Percentiles rank a stretch among this genome's conserved stretches.
phyloP scores from a whole-genome alignment of 2,329 filamentous ascomycete genomes.

The Coniochaeta ligniaria region DNA sequence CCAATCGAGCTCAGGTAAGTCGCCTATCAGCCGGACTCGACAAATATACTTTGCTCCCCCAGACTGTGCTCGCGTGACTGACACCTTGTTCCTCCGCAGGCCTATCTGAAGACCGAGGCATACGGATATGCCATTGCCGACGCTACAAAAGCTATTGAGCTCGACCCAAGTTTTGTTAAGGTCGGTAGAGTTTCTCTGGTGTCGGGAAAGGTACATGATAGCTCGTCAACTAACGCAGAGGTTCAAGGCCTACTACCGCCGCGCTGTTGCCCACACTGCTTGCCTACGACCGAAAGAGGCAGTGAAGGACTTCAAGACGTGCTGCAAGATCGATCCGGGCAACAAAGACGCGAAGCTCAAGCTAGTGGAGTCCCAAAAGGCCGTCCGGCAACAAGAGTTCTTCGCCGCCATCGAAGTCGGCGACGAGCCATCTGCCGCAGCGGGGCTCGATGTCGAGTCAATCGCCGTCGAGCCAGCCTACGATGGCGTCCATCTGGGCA shows the following conservation, averaged over 20 bases:
- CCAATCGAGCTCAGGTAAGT: constrained; percentile 87
- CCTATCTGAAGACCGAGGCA: constrained; percentile 89
- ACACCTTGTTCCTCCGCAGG: constrained; percentile 43
- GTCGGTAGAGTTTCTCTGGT: constrained; percentile 35
- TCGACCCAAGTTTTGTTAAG: constrained; percentile 86
- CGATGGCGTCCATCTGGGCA: constrained; percentile 71
- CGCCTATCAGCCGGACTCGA: constrained; percentile 5
- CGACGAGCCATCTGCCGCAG: constrained; percentile 86
- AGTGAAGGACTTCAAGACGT: constrained; percentile 84
- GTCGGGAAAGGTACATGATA: not conserved
- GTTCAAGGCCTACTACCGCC: constrained; percentile 82
- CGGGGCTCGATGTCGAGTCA: constrained; percentile 79
- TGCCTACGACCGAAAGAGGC: constrained; percentile 86
- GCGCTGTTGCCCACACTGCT: constrained; percentile 84
- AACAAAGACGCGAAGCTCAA: constrained; percentile 91
- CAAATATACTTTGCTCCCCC: constrained; percentile 3
- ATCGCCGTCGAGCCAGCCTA: constrained; percentile 80
- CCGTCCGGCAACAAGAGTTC: constrained; percentile 87
- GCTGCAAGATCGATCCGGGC: constrained; percentile 75
- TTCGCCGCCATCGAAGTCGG: constrained; percentile 90
- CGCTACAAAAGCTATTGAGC: constrained; percentile 82
- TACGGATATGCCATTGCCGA: constrained; percentile 91
- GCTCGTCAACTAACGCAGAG: not conserved
- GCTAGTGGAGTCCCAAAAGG: constrained; percentile 87
- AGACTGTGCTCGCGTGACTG: constrained; percentile 36